Evolutionary conservation across 768 basidiomycete genomes (phyloP).

Genomic region (Suillus cothurnatus): DNA sequence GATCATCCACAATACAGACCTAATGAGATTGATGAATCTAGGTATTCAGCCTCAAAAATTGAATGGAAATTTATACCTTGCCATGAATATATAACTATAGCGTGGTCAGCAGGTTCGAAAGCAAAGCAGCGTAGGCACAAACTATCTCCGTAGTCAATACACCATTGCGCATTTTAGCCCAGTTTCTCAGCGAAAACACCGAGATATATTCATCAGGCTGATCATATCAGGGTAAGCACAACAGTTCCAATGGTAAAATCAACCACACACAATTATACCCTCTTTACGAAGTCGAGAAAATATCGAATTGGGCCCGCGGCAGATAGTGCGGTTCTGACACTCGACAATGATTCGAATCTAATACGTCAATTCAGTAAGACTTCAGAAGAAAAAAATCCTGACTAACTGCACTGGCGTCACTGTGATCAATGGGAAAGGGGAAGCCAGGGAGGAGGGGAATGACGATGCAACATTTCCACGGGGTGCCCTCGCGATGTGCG

Average conservation of each 20-base stretch:
- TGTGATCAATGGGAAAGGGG: slow-evolving; percentile 88
- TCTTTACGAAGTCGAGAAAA: slow-evolving; percentile 83
- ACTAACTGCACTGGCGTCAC: slow-evolving; percentile 88
- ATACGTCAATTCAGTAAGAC: slow-evolving; percentile 4
- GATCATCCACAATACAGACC: slow-evolving; percentile 87
- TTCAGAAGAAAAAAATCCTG: background rate
- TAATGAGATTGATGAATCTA: slow-evolving; percentile 13
- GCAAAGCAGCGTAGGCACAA: slow-evolving; percentile 16
- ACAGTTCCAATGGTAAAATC: background rate
- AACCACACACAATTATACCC: slow-evolving; percentile 75
- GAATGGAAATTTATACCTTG: slow-evolving; percentile 46
- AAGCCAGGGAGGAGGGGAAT: slow-evolving; percentile 95
- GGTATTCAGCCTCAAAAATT: background rate
- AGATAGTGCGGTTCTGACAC: slow-evolving; percentile 90
- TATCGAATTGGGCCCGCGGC: slow-evolving; percentile 89
- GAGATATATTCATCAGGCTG: slow-evolving; percentile 94
- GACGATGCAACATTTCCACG: slow-evolving; percentile 92
- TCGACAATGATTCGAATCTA: slow-evolving; percentile 94
- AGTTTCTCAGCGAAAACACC: slow-evolving; percentile 89
- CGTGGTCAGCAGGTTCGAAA: slow-evolving; percentile 13
- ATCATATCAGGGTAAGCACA: slow-evolving; percentile 6
- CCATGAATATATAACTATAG: slow-evolving; percentile 85
- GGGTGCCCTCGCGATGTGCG: slow-evolving; percentile 76
- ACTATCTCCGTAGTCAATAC: slow-evolving; percentile 88
- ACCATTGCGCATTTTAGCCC: slow-evolving; percentile 88